Conservation (phyloP, 257 asterid species). For the Primulina eburnea region DNA sequence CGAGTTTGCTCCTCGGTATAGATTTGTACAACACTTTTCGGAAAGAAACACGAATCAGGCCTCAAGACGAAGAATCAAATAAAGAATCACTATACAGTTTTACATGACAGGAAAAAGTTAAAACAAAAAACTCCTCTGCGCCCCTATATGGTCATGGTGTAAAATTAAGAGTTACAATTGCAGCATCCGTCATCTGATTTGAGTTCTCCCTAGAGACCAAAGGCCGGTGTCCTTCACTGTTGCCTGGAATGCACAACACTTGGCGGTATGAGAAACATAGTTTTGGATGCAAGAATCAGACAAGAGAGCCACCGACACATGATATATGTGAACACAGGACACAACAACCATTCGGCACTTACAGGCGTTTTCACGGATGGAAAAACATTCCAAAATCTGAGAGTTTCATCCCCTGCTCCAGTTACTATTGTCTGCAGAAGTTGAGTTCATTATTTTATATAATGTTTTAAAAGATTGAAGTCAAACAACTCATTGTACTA, state of each 20-base stretch:
- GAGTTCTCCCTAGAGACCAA: constrained; percentile 92
- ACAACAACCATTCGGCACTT: constrained; percentile 22
- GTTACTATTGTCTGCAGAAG: constrained; percentile 81
- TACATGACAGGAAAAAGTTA: no score
- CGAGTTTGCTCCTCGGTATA: no score
- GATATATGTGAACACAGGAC: neutral
- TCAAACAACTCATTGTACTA: neutral
- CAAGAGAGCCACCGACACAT: neutral
- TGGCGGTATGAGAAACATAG: no score
- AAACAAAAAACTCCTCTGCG: no score
- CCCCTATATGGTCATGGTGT: neutral
- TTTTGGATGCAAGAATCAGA: neutral
- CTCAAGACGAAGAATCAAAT: no score
- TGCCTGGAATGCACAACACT: constrained; percentile 40
- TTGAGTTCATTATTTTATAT: neutral
- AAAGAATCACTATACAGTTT: no score
- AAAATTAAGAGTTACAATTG: constrained; percentile 14
- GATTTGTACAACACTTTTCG: no score
- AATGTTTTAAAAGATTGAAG: neutral
- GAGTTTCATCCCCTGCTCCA: constrained; percentile 97
- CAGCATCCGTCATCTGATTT: constrained; percentile 38
- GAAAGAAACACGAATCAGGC: no score
- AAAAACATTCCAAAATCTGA: constrained; percentile 87
- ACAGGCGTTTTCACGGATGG: constrained; percentile 84
- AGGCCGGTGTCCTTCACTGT: constrained; percentile 79